phyloP scores from a whole-genome alignment of 345 rosid genomes.

The Raphanus sativus region DNA sequence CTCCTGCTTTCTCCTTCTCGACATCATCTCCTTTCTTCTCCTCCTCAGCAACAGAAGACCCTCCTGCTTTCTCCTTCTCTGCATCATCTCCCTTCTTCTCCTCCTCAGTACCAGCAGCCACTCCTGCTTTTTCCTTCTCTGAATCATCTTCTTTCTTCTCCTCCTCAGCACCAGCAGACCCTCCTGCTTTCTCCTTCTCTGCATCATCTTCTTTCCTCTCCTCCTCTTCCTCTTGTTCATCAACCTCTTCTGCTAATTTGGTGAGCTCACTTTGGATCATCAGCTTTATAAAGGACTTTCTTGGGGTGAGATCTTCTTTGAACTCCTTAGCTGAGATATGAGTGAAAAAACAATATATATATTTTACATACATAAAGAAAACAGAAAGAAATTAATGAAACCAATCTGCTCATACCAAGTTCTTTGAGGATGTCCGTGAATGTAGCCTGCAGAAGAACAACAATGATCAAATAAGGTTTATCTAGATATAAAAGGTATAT shows the following conservation, averaged over 20 bases:
- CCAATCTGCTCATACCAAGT: slow-evolving; percentile 59
- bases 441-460: slow-evolving; percentile 75
- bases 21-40: slow-evolving; percentile 28
- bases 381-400: slow-evolving; percentile 1
- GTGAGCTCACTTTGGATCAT: slow-evolving; percentile 93
- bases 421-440: slow-evolving; percentile 85
- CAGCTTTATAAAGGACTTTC: slow-evolving; percentile 72
- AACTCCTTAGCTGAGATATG: slow-evolving; percentile 56
- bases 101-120: slow-evolving; percentile 26
- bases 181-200: slow-evolving; percentile 22
- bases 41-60: slow-evolving; percentile 26
- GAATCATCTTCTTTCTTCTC: slow-evolving; percentile 29
- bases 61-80: slow-evolving; percentile 31
- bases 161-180: slow-evolving; percentile 23
- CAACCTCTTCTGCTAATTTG: slow-evolving; percentile 78
- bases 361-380: background rate
- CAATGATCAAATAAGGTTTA: slow-evolving; percentile 10
- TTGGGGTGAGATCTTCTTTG: slow-evolving; percentile 58
- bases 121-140: slow-evolving; percentile 32
- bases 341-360: slow-evolving; percentile 3
- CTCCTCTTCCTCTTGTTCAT: slow-evolving; percentile 55
- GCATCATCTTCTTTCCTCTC: slow-evolving; percentile 32
- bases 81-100: slow-evolving; percentile 29
- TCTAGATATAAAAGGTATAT: slow-evolving; percentile 1
- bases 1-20: slow-evolving; percentile 30